Base-by-base conservation (phyloP, 2,329 filamentous ascomycete species). In the Ophiostoma populinum region DNA sequence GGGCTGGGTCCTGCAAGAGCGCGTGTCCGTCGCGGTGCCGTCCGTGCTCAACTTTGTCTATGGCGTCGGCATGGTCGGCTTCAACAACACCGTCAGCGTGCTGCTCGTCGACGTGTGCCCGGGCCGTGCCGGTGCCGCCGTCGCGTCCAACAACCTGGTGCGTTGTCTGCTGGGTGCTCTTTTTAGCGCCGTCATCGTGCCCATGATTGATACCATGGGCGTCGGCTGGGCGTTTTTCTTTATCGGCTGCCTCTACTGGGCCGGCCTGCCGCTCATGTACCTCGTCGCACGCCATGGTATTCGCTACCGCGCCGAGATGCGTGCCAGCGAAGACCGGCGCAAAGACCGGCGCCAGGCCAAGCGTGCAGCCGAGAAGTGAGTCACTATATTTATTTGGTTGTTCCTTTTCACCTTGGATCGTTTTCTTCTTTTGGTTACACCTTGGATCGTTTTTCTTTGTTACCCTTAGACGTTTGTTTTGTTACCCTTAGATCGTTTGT, bases 71-170 rank as follows among this genome's bases (percentile, higher is more conserved):
- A 57, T 69, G 36, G 66, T 67, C 5, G 66, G 66, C 0, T 63
- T 64, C 24, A 70, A 63, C 47, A 70, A 69, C 38, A 55, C 62
- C 3, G 52, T 59, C 24, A 69, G 57, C 35, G 58, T 63, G 0
- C 49, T 75, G 30, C 54, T 74, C 3, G 57, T 72, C 4, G 70
- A 75, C 42, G 55, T 74, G 7, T 62, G 69, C 38, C 67, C 65
- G 0, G 55, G 55, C 0, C 57, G 56, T 13, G 61, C 67, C 0
- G 65, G 63, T 0, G 63, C 65, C 0, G 68, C 67, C 0, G 65
- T 65, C 1, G 68, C 68, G 1, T 60, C 65, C 0, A 69, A 66
- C 40, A 74, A 74, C 40, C 44, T 75, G 11, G 58, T 62, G 1
- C 49, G 69, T 5, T 75, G 70, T 37, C 47, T 67, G 3, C 45